These are phyloP conservation scores for Calocybe cyanea DNA, from an alignment of 768 basidiomycete species.

Conservation along the genomic window DNA sequence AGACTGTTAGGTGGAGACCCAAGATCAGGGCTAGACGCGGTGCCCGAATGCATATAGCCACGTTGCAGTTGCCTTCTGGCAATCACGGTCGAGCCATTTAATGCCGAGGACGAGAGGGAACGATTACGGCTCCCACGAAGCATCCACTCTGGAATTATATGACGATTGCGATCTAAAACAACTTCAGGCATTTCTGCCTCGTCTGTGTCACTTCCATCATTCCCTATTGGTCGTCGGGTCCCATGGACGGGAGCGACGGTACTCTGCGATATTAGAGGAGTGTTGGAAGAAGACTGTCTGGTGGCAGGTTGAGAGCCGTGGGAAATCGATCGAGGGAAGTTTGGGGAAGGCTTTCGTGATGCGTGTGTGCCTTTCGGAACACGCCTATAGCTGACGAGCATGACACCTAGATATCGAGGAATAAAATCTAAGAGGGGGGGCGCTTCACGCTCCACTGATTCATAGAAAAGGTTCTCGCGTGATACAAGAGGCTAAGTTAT, in stretches of 20 bases:
- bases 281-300: conserved; percentile 22
- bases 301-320: conserved; percentile 23
- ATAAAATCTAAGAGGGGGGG: conserved; percentile 92
- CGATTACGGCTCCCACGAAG: conserved; percentile 51
- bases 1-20: conserved; percentile 27
- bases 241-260: conserved; percentile 15
- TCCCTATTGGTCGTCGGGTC: conserved; percentile 18
- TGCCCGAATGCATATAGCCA: conserved; percentile 44
- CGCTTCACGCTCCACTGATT: conserved; percentile 90
- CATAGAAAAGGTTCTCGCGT: conserved; percentile 96
- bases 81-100: conserved; percentile 29
- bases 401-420: conserved; percentile 97
- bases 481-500: conserved; percentile 82
- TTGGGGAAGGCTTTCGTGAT: conserved; percentile 16
- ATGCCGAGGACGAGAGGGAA: conserved; percentile 47
- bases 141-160: conserved; percentile 95
- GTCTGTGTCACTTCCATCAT: conserved; percentile 45
- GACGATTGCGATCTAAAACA: conserved; percentile 84
- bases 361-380: conserved; percentile 45
- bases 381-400: conserved; percentile 94
- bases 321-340: conserved; percentile 16
- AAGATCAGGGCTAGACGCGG: conserved; percentile 72
- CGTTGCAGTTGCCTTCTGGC: conserved; percentile 35
- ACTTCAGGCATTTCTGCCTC: conserved; percentile 94
- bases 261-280: conserved; percentile 14